These are phyloP conservation scores for Umbelopsis sp. DNA, from an alignment of 192 early-diverging fungal species.

Conservation along the genomic window DNA sequence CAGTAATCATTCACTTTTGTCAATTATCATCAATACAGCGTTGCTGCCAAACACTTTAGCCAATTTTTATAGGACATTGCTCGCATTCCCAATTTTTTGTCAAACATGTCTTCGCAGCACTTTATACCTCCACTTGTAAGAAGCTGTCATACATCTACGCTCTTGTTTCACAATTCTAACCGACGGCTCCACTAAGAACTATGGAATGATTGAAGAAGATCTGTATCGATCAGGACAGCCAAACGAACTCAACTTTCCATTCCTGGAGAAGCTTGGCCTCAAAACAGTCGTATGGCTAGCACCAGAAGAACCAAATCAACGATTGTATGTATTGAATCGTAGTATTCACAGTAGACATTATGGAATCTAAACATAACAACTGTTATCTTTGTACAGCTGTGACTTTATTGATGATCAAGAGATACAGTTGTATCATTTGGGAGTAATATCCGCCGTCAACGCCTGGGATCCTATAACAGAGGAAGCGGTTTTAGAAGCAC, in stretches of 20 bases:
- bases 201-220: constrained; percentile 97
- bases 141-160: neutral
- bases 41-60: too few relatives aligned
- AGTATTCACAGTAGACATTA: constrained; percentile 8
- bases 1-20: too few relatives aligned
- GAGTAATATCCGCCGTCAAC: constrained; percentile 79
- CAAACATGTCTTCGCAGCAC: constrained; percentile 68
- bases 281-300: constrained; percentile 95
- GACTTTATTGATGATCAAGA: constrained; percentile 99
- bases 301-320: constrained; percentile 94
- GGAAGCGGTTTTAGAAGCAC: constrained; percentile 91
- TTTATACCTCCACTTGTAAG: constrained; percentile 77
- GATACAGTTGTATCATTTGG: constrained; percentile 89
- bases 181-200: constrained; percentile 68
- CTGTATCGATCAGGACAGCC: constrained; percentile 97
- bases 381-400: constrained; percentile 46
- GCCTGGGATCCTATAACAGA: constrained; percentile 99
- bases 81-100: neutral
- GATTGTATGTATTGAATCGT: constrained; percentile 63
- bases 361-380: neutral
- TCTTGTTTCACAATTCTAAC: neutral
- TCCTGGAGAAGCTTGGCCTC: constrained; percentile 94
- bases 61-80: too few relatives aligned
- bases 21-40: too few relatives aligned
- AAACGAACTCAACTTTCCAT: constrained; percentile 99